Percentiles rank a stretch among this genome's conserved stretches.
Conservation (phyloP, 1,284 basidiomycete genomes). For the Ceratobasidium papillatum region DNA sequence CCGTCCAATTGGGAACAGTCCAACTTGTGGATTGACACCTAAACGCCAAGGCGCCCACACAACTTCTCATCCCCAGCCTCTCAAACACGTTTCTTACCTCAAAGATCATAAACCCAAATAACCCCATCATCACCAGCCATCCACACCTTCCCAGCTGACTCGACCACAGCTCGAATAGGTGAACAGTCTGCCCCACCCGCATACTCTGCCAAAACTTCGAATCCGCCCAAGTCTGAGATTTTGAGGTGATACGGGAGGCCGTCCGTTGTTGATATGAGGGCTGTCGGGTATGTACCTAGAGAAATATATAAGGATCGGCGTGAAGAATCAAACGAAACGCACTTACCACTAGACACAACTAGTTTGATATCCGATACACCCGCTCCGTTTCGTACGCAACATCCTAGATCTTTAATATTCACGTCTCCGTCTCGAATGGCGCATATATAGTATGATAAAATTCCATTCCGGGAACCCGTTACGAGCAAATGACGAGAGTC, state of each 20-base stretch:
- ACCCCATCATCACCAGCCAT: conserved; percentile 23
- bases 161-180: not conserved
- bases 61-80: too few species aligned
- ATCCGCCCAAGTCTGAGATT: not conserved
- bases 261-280: conserved; percentile 7
- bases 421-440: not conserved
- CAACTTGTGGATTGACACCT: too few species aligned
- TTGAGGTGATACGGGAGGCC: conserved; percentile 25
- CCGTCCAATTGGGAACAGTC: too few species aligned
- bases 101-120: conserved; percentile 12
- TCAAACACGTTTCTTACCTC: not conserved
- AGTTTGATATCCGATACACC: conserved; percentile 21
- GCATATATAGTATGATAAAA: conserved; percentile 13
- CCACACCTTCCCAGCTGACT: not conserved
- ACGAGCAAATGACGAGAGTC: not conserved
- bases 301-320: not conserved
- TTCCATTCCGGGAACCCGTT: conserved; percentile 8
- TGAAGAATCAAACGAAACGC: not conserved
- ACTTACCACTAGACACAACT: not conserved
- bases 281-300: not conserved
- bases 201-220: conserved; percentile 15
- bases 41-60: not conserved
- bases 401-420: not conserved
- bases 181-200: conserved; percentile 26
- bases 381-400: conserved; percentile 18